These are phyloP conservation scores for Cucurbita maxima DNA, from an alignment of 306 rosid genomes.

Conservation along the genomic window DNA sequence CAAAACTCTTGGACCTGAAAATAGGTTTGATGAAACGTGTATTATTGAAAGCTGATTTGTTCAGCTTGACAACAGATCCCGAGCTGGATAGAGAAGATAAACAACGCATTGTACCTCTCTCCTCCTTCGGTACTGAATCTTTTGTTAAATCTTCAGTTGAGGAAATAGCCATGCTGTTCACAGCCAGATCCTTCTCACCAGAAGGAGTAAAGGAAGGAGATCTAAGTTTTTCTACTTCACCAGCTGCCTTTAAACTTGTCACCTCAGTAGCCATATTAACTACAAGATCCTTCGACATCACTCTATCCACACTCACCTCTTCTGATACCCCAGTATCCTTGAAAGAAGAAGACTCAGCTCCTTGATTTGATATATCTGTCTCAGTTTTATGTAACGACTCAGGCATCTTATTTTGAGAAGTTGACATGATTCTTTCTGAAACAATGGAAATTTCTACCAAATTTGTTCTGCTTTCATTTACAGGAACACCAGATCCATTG, in stretches of 20 bases:
- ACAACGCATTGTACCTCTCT: constrained; percentile 21
- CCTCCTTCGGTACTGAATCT: constrained; percentile 24
- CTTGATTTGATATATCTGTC: constrained; percentile 17
- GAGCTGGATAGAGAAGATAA: constrained; percentile 36
- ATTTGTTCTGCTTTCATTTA: constrained; percentile 44
- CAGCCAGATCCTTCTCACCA: constrained; percentile 19
- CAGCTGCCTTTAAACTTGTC: constrained; percentile 1
- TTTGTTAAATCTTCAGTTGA: constrained; percentile 20
- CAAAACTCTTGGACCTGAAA: constrained; percentile 44
- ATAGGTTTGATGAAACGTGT: constrained; percentile 43
- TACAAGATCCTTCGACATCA: constrained; percentile 31
- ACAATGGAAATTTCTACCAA: constrained; percentile 70
- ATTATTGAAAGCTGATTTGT: constrained; percentile 38
- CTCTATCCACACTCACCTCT: constrained; percentile 18
- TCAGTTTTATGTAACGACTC: constrained; percentile 11
- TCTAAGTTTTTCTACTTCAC: constrained; percentile 19
- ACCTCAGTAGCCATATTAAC: constrained; percentile 23
- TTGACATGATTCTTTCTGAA: constrained; percentile 36
- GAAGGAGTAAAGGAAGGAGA: constrained; percentile 16
- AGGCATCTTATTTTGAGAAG: constrained; percentile 24
- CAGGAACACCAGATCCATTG: constrained; percentile 22
- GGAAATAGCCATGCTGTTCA: constrained; percentile 23
- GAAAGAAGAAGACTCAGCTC: constrained; percentile 20
- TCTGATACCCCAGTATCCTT: constrained; percentile 12
- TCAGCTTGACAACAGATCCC: constrained; percentile 25